phyloP scores from a whole-genome alignment of 1,284 basidiomycete genomes.

The Trichosporon ovoides region DNA sequence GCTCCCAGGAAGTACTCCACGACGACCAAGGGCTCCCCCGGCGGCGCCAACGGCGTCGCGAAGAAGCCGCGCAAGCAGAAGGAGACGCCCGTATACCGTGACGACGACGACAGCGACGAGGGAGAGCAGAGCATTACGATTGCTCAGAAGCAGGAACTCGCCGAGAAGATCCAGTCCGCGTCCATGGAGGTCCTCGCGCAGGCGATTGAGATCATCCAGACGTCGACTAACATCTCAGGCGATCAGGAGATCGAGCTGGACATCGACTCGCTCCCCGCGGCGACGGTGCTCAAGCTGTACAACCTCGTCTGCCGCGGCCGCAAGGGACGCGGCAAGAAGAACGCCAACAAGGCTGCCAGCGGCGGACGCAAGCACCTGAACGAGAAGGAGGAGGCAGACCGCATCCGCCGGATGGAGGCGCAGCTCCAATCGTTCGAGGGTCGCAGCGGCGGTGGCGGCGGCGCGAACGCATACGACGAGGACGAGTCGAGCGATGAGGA shows the following conservation, averaged over 20 bases:
- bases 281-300: conserved; percentile 82
- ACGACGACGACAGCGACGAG: conserved; percentile 48
- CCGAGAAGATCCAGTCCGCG: conserved; percentile 77
- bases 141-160: conserved; percentile 93
- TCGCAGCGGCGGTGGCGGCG: conserved; percentile 13
- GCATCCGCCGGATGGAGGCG: conserved; percentile 79
- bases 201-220: conserved; percentile 86
- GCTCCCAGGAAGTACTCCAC: conserved; percentile 48
- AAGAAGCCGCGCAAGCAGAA: conserved; percentile 42
- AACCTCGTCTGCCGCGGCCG: conserved; percentile 73
- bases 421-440: conserved; percentile 41
- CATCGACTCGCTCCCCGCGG: conserved; percentile 78
- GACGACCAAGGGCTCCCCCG: conserved; percentile 32
- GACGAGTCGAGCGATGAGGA: conserved; percentile 39
- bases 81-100: conserved; percentile 36
- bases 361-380: conserved; percentile 68
- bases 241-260: conserved; percentile 95
- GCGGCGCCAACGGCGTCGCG: conserved; percentile 30
- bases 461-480: conserved; percentile 33
- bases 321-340: conserved; percentile 28
- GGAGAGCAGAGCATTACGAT: conserved; percentile 58
- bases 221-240: conserved; percentile 78
- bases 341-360: conserved; percentile 38
- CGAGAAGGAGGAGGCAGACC: conserved; percentile 54
- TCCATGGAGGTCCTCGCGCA: conserved; percentile 72